Percentiles rank a stretch among this genome's conserved stretches.
Conservation (phyloP, 2,329 filamentous ascomycete genomes). For the Trichoderma gracile region DNA sequence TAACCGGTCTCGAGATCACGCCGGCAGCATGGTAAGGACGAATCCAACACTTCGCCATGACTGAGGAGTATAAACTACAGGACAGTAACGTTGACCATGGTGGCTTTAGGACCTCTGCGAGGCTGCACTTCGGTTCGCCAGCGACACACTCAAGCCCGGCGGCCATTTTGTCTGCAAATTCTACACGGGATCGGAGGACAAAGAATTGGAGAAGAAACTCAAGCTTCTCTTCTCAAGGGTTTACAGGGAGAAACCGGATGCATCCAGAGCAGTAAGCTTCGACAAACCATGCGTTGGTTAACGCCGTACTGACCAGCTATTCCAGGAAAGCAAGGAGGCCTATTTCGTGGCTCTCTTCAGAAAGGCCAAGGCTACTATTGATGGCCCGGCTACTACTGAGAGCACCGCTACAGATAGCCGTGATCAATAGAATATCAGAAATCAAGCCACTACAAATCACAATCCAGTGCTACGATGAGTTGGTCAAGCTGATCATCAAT, state of each 20-base stretch:
- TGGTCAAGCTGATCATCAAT: constrained; percentile 24
- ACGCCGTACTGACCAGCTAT: neutral
- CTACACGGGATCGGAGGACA: constrained; percentile 89
- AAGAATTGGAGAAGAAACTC: constrained; percentile 71
- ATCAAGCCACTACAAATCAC: constrained; percentile 28
- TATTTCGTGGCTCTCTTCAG: constrained; percentile 81
- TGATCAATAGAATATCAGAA: neutral
- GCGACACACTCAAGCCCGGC: constrained; percentile 76
- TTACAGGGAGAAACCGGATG: constrained; percentile 84
- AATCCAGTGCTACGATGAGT: neutral
- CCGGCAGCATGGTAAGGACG: constrained; percentile 84
- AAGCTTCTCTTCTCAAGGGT: constrained; percentile 78
- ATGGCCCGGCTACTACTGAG: neutral
- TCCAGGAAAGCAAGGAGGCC: constrained; percentile 63
- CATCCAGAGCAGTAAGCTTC: constrained; percentile 74
- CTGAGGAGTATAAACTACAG: neutral
- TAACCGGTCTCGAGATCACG: constrained; percentile 81
- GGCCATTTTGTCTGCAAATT: constrained; percentile 98
- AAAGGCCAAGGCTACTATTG: constrained; percentile 44
- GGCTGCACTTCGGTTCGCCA: constrained; percentile 81
- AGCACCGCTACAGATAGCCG: neutral
- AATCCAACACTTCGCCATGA: neutral
- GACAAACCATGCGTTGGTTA: too few species aligned
- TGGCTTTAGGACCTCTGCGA: constrained; percentile 75
- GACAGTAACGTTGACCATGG: neutral